phyloP scores from a whole-genome alignment of 257 asterid genomes.

The Fraxinus americana region DNA sequence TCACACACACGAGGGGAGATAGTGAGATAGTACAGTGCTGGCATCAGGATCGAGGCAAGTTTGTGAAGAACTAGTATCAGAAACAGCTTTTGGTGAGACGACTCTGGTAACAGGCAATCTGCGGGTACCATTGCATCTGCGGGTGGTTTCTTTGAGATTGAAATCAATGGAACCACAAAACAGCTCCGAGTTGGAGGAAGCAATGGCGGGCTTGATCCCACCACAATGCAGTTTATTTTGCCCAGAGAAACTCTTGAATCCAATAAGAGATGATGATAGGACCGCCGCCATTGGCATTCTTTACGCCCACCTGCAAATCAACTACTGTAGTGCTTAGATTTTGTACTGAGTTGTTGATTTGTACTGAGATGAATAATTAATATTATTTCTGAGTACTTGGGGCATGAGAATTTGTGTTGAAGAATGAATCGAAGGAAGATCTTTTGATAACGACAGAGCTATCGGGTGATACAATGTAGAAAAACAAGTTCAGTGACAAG shows the following conservation, averaged over 20 bases:
- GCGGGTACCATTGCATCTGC: slow-evolving; percentile 10
- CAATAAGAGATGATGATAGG: slow-evolving; percentile 37
- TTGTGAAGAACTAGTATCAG: slow-evolving; percentile 54
- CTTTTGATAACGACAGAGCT: too few species aligned
- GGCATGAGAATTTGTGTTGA: slow-evolving; percentile 28
- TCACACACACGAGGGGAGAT: not conserved
- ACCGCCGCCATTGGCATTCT: slow-evolving; percentile 45
- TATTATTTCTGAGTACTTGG: not conserved
- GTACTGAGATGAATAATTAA: too few species aligned
- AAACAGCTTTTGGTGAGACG: slow-evolving; percentile 64
- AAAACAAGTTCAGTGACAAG: too few species aligned
- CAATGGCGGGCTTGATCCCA: slow-evolving; percentile 18
- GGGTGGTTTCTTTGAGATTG: slow-evolving; percentile 7
- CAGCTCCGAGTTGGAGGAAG: slow-evolving; percentile 48
- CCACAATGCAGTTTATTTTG: slow-evolving; percentile 27
- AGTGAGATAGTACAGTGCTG: slow-evolving; percentile 39
- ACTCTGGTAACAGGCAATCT: slow-evolving; percentile 33
- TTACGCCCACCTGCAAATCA: not conserved
- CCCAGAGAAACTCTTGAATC: slow-evolving; percentile 1
- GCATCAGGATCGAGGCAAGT: slow-evolving; percentile 75
- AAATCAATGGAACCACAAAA: slow-evolving; percentile 38
- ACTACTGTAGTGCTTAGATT: not conserved
- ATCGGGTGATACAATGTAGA: too few species aligned
- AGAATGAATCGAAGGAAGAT: too few species aligned
- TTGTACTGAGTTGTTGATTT: not conserved